Base-by-base conservation (phyloP, 2,329 filamentous ascomycete species). In the Thelonectria discophora region DNA sequence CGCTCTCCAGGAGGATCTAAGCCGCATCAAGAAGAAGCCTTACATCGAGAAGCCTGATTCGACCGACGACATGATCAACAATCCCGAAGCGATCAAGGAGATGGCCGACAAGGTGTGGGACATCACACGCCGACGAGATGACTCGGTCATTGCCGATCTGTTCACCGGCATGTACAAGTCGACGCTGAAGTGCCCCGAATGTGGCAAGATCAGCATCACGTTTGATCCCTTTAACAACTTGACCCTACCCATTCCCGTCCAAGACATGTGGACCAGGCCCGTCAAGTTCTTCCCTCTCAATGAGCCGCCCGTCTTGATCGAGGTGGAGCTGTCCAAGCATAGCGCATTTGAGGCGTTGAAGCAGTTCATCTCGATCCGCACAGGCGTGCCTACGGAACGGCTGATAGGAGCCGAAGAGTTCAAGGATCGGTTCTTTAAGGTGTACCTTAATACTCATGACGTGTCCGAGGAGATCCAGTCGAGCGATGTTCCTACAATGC, bases 131-230 rank as follows among this genome's bases (percentile, higher is more conserved):
- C 89, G 90, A 65, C 89, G 95, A 54, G 97, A 99, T 69, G 93
- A 98, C 73, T 98, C 95, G 0, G 90, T 98, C 42, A 92, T 97
- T 67, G 94, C 93, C 59, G 95, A 99, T 74, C 84, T 99, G 11
- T 99, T 99, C 76, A 96, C 93, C 20, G 95, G 95, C 65, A 93
- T 98, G 85, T 99, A 98, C 85, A 97, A 98, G 80, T 98, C 96
- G 46, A 98, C 94, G 0, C 86, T 99, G 65, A 90, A 95, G 65
- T 99, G 95, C 73, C 95, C 95, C 0, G 86, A 85, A 8, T 99
- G 95, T 76, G 86, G 90, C 69, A 99, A 98, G 79, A 91, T 98
- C 77, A 97, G 94, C 85, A 97, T 99, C 71, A 98, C 95, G 0
- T 99, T 99, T 73, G 95, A 99, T 75, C 95, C 95, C 0, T 99